A percentile compares a stretch with the other conserved stretches of the same genome.
Evolutionary conservation across 148 eudicot genomes (phyloP).

Genomic region (Chenopodium formosanum): DNA sequence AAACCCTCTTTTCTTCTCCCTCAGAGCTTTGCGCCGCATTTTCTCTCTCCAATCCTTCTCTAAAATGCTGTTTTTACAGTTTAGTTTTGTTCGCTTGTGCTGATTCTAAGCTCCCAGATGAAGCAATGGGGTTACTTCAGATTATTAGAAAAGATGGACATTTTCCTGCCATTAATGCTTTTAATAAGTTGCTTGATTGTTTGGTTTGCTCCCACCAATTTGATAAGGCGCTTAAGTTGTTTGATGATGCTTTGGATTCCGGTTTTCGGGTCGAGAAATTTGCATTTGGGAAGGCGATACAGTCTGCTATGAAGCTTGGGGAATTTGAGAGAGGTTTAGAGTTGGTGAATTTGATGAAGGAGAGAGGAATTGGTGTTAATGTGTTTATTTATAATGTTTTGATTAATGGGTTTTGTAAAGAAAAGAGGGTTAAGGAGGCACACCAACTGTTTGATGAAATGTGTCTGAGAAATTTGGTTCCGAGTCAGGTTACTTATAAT

Average conservation of each 20-base stretch:
- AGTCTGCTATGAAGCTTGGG: constrained; percentile 65
- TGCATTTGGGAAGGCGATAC: constrained; percentile 64
- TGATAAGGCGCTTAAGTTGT: constrained; percentile 36
- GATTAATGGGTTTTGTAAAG: constrained; percentile 79
- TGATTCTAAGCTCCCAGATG: constrained; percentile 42
- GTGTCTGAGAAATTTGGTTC: constrained; percentile 41
- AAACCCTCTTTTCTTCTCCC: constrained; percentile 35
- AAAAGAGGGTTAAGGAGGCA: constrained; percentile 54
- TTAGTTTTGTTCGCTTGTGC: constrained; percentile 47
- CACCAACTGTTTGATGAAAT: constrained; percentile 70
- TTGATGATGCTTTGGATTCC: constrained; percentile 38
- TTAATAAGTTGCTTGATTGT: constrained; percentile 51
- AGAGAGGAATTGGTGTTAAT: constrained; percentile 34
- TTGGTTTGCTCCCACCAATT: constrained; percentile 42
- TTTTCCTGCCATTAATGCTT: constrained; percentile 42
- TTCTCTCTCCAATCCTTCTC: constrained; percentile 31
- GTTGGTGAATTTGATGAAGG: constrained; percentile 46
- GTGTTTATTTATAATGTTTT: constrained; percentile 80
- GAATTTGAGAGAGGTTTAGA: constrained; percentile 53
- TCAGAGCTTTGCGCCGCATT: constrained; percentile 30
- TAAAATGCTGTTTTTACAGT: constrained; percentile 29
- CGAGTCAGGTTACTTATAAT: constrained; percentile 61
- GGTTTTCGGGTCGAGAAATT: constrained; percentile 56
- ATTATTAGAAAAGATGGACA: constrained; percentile 41
- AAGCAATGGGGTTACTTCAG: constrained; percentile 39